These are phyloP conservation scores for Acanthamoeba divionensis DNA, from an alignment of 208 protist genomes.

Conservation along the genomic window DNA sequence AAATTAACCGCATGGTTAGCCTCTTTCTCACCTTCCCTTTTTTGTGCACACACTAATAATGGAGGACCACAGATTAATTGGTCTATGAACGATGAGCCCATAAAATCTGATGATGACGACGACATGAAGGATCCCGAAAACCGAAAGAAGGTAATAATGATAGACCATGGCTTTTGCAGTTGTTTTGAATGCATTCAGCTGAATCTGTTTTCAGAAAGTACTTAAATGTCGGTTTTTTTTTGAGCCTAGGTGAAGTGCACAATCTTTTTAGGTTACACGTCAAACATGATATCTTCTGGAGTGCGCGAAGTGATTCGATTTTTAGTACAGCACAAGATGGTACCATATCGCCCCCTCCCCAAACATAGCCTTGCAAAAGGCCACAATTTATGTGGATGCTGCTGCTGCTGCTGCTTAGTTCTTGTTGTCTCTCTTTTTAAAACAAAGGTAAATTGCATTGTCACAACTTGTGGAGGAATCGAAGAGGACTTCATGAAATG, in stretches of 20 bases:
- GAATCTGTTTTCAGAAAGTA: neutral
- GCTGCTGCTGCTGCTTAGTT: neutral
- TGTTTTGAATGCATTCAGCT: neutral
- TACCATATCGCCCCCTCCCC: neutral
- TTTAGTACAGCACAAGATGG: conserved; percentile 91
- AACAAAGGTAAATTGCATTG: conserved; percentile 92
- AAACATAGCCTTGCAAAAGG: neutral
- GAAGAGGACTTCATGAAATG: conserved; percentile 99
- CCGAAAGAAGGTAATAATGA: conserved; percentile 51
- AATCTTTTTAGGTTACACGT: conserved; percentile 99
- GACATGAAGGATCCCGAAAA: conserved; percentile 18
- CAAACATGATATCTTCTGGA: conserved; percentile 98
- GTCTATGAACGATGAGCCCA: conserved; percentile 5
- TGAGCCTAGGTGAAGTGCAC: conserved; percentile 65
- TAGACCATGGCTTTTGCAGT: too few relatives aligned
- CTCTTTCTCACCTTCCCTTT: neutral
- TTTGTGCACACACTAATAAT: neutral
- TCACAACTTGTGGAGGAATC: conserved; percentile 97
- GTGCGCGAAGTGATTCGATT: conserved; percentile 96
- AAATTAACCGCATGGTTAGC: conserved; percentile 86
- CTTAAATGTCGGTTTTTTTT: neutral
- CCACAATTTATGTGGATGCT: neutral
- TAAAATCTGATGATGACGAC: conserved; percentile 54
- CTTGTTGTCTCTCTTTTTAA: neutral
- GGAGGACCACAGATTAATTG: neutral